These are phyloP conservation scores for Aquilaria agallochum DNA, from an alignment of 441 rosid genomes.

Conservation along the genomic window DNA sequence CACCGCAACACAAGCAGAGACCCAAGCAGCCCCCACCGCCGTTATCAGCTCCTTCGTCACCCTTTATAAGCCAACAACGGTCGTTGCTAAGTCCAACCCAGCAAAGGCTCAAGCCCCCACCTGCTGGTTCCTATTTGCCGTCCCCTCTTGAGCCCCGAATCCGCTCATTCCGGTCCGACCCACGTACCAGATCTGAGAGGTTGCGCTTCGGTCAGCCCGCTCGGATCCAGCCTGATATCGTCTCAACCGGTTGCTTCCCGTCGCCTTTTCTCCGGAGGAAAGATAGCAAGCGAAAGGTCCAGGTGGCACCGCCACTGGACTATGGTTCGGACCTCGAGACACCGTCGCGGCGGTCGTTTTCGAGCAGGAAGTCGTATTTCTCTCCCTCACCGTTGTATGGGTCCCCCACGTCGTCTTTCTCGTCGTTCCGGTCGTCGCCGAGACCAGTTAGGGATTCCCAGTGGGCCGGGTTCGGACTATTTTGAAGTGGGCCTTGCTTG, in stretches of 20 bases:
- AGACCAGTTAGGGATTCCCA: slow-evolving; percentile 40
- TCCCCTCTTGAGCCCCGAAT: slow-evolving; percentile 36
- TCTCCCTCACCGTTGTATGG: slow-evolving; percentile 37
- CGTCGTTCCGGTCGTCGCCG: slow-evolving; percentile 65
- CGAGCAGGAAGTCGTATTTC: slow-evolving; percentile 45
- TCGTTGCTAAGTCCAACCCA: slow-evolving; percentile 25
- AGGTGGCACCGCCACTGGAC: slow-evolving; percentile 23
- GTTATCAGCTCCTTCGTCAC: slow-evolving; percentile 27
- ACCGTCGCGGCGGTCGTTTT: slow-evolving; percentile 47
- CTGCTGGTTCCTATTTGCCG: slow-evolving; percentile 30
- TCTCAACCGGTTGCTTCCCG: slow-evolving; percentile 68
- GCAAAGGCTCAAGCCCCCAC: slow-evolving; percentile 65
- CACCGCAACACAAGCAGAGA: slow-evolving; percentile 7
- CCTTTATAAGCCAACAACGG: slow-evolving; percentile 27
- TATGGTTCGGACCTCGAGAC: slow-evolving; percentile 41
- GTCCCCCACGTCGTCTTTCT: slow-evolving; percentile 56
- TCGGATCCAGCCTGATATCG: slow-evolving; percentile 32
- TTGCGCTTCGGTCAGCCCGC: slow-evolving; percentile 45
- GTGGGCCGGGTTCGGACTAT: slow-evolving; percentile 74
- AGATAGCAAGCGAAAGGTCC: slow-evolving; percentile 32
- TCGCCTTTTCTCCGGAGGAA: slow-evolving; percentile 39
- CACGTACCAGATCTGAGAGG: slow-evolving; percentile 53
- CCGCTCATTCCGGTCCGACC: slow-evolving; percentile 59
- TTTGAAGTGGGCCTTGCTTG: slow-evolving; percentile 23
- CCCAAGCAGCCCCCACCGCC: slow-evolving; percentile 18